Evolutionary conservation across 1,284 basidiomycete genomes (phyloP).

Genomic region (Cryptococcus hybrid): DNA sequence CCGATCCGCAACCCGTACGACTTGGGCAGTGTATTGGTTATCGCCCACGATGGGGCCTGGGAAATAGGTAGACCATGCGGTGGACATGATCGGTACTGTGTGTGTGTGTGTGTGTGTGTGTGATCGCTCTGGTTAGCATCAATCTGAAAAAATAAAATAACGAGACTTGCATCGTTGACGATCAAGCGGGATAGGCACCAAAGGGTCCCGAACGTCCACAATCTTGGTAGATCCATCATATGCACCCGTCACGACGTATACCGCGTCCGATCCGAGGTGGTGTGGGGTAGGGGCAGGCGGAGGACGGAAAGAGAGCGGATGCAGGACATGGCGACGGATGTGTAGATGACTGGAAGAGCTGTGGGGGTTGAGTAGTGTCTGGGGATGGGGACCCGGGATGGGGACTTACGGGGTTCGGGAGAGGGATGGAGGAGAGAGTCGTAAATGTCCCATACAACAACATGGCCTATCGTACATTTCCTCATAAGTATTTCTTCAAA

Average conservation of each 20-base stretch:
- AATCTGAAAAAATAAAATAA: not conserved
- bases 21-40: not conserved
- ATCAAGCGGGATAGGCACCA: not conserved
- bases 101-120: no score
- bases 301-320: slow-evolving; percentile 28
- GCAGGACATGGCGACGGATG: slow-evolving; percentile 18
- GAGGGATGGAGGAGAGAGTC: slow-evolving; percentile 40
- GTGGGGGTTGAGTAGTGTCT: slow-evolving; percentile 1
- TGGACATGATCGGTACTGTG: slow-evolving; percentile 28
- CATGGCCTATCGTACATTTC: slow-evolving; percentile 48
- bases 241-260: slow-evolving; percentile 5
- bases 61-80: slow-evolving; percentile 23
- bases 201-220: slow-evolving; percentile 37
- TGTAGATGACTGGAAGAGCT: slow-evolving; percentile 30
- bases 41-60: not conserved
- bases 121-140: not conserved
- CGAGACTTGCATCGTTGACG: not conserved
- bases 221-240: slow-evolving; percentile 33
- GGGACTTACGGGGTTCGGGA: not conserved
- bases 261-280: no score
- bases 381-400: not conserved
- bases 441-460: slow-evolving; percentile 71
- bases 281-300: slow-evolving; percentile 20
- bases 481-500: slow-evolving; percentile 48
- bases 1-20: not conserved